A percentile compares a stretch with the other conserved stretches of the same genome.
These are phyloP conservation scores for Picea glauca DNA, from an alignment of 75 land plant genomes.

Conservation along the genomic window DNA sequence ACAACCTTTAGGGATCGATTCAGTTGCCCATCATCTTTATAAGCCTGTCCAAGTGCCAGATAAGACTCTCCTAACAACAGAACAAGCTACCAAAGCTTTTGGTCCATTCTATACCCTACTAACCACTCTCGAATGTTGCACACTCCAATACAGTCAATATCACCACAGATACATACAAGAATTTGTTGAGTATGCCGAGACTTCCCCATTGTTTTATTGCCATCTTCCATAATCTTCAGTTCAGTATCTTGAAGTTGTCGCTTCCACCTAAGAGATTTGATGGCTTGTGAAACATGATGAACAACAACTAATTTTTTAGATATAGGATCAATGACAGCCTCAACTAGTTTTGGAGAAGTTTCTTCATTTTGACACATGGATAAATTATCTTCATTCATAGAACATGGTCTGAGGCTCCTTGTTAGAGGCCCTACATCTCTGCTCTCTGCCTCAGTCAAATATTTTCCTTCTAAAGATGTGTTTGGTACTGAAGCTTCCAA, in stretches of 20 bases:
- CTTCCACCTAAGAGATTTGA: slow-evolving; percentile 85
- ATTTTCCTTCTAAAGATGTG: slow-evolving; percentile 9
- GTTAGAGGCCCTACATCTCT: slow-evolving; percentile 1
- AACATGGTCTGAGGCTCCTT: neutral
- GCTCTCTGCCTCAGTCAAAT: neutral
- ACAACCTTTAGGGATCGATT: slow-evolving; percentile 76
- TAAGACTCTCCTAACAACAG: slow-evolving; percentile 94
- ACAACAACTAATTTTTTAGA: slow-evolving; percentile 83
- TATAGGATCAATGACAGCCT: slow-evolving; percentile 63
- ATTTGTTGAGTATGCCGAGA: slow-evolving; percentile 23
- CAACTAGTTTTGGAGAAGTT: slow-evolving; percentile 17
- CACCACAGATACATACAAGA: slow-evolving; percentile 83
- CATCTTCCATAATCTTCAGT: slow-evolving; percentile 18
- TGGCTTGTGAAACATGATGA: slow-evolving; percentile 97
- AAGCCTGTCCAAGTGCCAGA: slow-evolving; percentile 91
- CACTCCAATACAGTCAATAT: slow-evolving; percentile 86
- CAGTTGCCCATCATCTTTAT: slow-evolving; percentile 79
- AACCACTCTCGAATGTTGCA: slow-evolving; percentile 90
- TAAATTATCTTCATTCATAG: slow-evolving; percentile 9
- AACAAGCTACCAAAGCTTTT: slow-evolving; percentile 83
- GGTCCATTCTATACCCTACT: slow-evolving; percentile 66
- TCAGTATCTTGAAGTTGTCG: slow-evolving; percentile 68
- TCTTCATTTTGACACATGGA: slow-evolving; percentile 26
- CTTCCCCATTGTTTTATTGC: slow-evolving; percentile 13
- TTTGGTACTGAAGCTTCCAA: slow-evolving; percentile 12